Evolutionary conservation across 2,329 filamentous ascomycete genomes (phyloP), one percentile per base, ranked within the genome.

Genomic region (Claviceps monticola): DNA sequence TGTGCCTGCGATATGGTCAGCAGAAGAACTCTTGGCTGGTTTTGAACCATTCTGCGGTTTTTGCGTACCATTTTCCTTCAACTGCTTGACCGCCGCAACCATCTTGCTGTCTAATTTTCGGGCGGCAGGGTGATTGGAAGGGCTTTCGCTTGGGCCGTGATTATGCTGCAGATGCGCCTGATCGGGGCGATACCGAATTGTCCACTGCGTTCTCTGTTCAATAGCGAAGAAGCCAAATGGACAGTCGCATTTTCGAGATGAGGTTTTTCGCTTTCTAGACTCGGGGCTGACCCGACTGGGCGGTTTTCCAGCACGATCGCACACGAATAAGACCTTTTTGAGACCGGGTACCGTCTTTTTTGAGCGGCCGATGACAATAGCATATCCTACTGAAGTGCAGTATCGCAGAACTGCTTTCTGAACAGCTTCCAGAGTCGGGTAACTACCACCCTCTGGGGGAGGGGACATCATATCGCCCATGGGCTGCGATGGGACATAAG

Each of bases 181-280:
- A 55, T 83, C 76, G 2, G 80, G 80, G 4, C 80, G 75, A 59
- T 83, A 83, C 50, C 80, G 73, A 53, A 84, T 76, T 0, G 79
- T 79, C 80, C 80, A 84, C 57, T 83, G 79, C 0, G 79, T 82
- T 54, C 80, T 72, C 60, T 83, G 79, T 62, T 84, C 80, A 41
- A 84, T 80, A 51, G 80, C 80, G 56, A 83, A 84, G 63, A 84
- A 83, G n/a, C 80, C 80, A 62, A 84, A 84, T 34, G 79, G 78
- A 56, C 80, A 84, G 58, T 83, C 80, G 59, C 80, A 83, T 59
- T 84, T 84, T 46, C 80, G 73, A n/a, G 80, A 83, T 8, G 80
- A 82, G 1, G 80, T 84, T 61, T 80, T 81, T 21, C 79, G 73
- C 64, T 83, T 83, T 52, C 80, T 75, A 55, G 76, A 74, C 64